Evolutionary conservation across 495 filamentous ascomycete genomes (phyloP).

Genomic region (Aspergillus hancockii): DNA sequence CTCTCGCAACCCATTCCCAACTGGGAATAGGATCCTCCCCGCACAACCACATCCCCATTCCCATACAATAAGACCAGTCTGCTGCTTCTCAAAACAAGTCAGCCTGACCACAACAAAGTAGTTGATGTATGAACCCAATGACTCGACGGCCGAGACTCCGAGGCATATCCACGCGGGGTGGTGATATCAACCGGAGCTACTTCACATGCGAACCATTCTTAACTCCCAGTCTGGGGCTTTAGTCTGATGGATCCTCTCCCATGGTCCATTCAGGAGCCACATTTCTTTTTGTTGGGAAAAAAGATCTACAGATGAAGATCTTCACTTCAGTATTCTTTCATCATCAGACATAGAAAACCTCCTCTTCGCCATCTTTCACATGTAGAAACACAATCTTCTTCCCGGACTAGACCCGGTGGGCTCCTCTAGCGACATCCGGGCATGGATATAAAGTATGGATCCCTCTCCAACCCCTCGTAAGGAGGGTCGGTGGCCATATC

Average conservation of each 20-base stretch:
- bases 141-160: background rate
- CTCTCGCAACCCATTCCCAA: conserved; percentile 1
- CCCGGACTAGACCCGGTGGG: background rate
- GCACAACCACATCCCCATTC: background rate
- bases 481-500: background rate
- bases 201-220: background rate
- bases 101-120: background rate
- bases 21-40: background rate
- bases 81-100: background rate
- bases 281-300: background rate
- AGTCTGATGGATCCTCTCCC: background rate
- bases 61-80: background rate
- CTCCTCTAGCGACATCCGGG: background rate
- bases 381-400: background rate
- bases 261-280: background rate
- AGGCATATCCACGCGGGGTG: background rate
- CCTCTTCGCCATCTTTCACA: background rate
- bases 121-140: background rate
- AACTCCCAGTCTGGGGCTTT: background rate
- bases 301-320: conserved; percentile 1
- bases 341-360: background rate
- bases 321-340: background rate
- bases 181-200: background rate
- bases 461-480: background rate
- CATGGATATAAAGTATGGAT: background rate